A percentile compares a stretch with the other conserved stretches of the same genome.
Conservation (phyloP, 257 asterid species). For the Nicotiana knightiana region DNA sequence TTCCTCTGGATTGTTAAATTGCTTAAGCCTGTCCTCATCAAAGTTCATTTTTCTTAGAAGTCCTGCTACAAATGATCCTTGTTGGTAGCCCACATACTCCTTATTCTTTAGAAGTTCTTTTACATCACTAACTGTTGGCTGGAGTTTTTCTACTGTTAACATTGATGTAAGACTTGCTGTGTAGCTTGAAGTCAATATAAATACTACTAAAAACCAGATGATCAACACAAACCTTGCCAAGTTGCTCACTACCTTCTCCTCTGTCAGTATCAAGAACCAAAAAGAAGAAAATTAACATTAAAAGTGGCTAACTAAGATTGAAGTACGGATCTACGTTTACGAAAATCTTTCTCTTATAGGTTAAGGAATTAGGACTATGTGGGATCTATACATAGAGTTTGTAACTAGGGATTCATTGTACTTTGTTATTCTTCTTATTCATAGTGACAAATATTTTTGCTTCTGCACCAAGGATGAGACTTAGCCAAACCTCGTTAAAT, state of each 20-base stretch:
- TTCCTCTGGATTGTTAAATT: constrained; percentile 11
- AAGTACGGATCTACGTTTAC: no score
- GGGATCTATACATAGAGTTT: no score
- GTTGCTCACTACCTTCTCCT: constrained; percentile 36
- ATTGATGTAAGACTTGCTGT: constrained; percentile 51
- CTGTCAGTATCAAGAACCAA: constrained; percentile 7
- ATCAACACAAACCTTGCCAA: constrained; percentile 36
- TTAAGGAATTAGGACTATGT: no score
- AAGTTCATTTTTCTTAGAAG: constrained; percentile 10
- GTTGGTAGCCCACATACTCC: constrained; percentile 18
- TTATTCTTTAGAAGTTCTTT: constrained; percentile 23
- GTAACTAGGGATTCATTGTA: no score
- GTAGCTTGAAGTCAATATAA: constrained; percentile 40
- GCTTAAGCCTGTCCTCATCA: constrained; percentile 14
- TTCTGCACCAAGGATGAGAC: no score
- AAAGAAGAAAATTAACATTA: neutral
- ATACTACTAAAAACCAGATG: constrained; percentile 36
- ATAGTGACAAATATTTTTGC: no score
- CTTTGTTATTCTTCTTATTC: no score
- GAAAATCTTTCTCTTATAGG: no score
- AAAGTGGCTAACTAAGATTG: no score
- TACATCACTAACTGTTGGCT: constrained; percentile 39
- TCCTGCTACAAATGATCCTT: constrained; percentile 10
- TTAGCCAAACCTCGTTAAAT: no score
- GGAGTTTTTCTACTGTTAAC: constrained; percentile 43